phyloP scores from a whole-genome alignment of 2,329 filamentous ascomycete genomes.

The Ascochyta koolunga region DNA sequence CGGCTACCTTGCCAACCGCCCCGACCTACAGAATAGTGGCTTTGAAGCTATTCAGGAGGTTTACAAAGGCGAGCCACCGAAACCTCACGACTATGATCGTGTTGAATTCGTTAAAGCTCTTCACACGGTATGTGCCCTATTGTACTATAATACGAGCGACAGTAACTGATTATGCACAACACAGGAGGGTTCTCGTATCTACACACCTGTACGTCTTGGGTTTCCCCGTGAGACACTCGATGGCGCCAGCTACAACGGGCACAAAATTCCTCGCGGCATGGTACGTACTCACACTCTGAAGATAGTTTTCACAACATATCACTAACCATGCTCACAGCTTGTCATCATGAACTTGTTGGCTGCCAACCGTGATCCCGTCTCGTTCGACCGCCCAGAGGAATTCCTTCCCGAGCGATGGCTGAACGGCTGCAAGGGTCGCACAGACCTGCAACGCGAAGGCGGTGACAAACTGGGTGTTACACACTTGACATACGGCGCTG shows the following conservation, averaged over 20 bases:
- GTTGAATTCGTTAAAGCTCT: slow-evolving; percentile 23
- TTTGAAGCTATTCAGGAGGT: slow-evolving; percentile 21
- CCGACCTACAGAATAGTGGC: slow-evolving; percentile 20
- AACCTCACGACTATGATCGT: slow-evolving; percentile 20
- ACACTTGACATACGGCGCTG: slow-evolving; percentile 1
- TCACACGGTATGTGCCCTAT: slow-evolving; percentile 3
- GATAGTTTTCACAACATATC: too few species aligned
- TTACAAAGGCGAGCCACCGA: slow-evolving; percentile 18
- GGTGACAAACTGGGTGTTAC: slow-evolving; percentile 5
- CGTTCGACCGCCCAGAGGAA: not conserved
- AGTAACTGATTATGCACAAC: not conserved
- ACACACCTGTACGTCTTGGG: slow-evolving; percentile 17
- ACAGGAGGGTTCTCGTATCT: slow-evolving; percentile 20
- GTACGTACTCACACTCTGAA: not conserved
- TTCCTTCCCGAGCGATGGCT: slow-evolving; percentile 1
- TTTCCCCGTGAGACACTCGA: not conserved
- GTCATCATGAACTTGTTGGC: slow-evolving; percentile 1
- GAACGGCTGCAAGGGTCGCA: not conserved
- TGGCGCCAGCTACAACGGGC: not conserved
- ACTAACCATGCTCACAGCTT: not conserved
- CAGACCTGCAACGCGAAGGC: not conserved
- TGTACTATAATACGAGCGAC: too few species aligned
- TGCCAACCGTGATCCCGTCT: not conserved
- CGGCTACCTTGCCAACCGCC: slow-evolving; percentile 21
- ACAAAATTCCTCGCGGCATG: not conserved